Percentiles rank a stretch among this genome's conserved stretches.
phyloP scores from a whole-genome alignment of 179 eudicot species.

The Spergularia azorica region DNA sequence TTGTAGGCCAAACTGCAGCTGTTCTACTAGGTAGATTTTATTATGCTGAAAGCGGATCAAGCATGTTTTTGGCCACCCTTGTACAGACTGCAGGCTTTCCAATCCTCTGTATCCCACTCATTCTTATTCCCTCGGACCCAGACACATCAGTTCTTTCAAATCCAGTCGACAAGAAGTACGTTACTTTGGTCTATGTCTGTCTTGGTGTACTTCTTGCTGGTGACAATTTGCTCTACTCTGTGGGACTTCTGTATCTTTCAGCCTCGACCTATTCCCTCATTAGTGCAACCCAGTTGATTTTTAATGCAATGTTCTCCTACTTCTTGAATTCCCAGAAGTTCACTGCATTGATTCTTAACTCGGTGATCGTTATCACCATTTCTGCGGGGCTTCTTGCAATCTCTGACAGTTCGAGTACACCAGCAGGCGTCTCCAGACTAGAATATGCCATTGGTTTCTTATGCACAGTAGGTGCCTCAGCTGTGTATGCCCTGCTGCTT shows the following conservation, averaged over 20 bases:
- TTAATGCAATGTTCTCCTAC: conserved; percentile 63
- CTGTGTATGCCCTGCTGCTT: conserved; percentile 66
- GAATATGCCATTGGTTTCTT: conserved; percentile 52
- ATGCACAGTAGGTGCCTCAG: conserved; percentile 62
- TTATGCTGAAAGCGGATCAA: conserved; percentile 74
- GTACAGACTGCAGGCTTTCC: conserved; percentile 83
- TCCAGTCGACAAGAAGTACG: conserved; percentile 25
- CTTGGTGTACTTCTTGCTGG: conserved; percentile 70
- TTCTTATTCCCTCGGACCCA: conserved; percentile 45
- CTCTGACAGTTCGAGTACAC: conserved; percentile 43
- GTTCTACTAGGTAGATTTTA: conserved; percentile 74
- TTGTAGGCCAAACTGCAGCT: conserved; percentile 75
- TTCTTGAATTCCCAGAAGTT: conserved; percentile 74
- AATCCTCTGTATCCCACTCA: conserved; percentile 54
- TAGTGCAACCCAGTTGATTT: conserved; percentile 72
- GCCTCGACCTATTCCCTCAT: conserved; percentile 86
- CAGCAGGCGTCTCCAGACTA: conserved; percentile 46
- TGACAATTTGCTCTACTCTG: conserved; percentile 64
- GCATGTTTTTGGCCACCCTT: conserved; percentile 71
- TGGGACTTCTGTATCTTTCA: conserved; percentile 72
- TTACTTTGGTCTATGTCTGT: conserved; percentile 45
- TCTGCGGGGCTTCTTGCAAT: conserved; percentile 65
- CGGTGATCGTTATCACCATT: conserved; percentile 64
- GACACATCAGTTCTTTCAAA: conserved; percentile 29
- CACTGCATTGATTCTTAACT: conserved; percentile 66